A percentile compares a stretch with the other conserved stretches of the same genome.
Evolutionary conservation across 1,139 yeast genomes (phyloP).

Genomic region (Geotrichum phurueaensis): DNA sequence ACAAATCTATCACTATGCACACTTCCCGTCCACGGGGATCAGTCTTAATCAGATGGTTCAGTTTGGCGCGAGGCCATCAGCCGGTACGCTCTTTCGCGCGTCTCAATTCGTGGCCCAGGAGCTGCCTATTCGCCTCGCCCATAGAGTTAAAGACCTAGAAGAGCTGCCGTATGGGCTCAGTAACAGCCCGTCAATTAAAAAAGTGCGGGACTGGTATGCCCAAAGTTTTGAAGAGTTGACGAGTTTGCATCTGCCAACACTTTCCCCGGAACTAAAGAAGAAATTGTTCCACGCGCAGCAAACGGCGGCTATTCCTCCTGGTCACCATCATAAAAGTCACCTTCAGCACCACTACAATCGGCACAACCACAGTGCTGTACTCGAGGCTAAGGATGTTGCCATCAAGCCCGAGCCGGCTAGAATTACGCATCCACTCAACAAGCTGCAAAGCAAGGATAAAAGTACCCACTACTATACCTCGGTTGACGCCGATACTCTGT

Average conservation of each 20-base stretch:
- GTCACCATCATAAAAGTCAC: neutral
- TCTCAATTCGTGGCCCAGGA: conserved; percentile 83
- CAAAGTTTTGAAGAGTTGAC: conserved; percentile 83
- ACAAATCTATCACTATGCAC: conserved; percentile 51
- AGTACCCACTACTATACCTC: conserved; percentile 53
- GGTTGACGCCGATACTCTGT: conserved; percentile 46
- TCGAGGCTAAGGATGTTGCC: conserved; percentile 24
- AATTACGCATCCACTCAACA: conserved; percentile 12
- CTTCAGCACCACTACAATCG: neutral
- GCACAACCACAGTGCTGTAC: neutral
- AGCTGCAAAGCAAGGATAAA: conserved; percentile 16
- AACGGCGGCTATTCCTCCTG: neutral
- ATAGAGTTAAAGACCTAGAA: conserved; percentile 79
- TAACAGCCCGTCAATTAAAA: conserved; percentile 65
- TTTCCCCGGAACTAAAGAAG: conserved; percentile 13
- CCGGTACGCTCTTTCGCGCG: conserved; percentile 75
- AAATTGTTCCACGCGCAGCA: conserved; percentile 9
- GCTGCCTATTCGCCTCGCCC: conserved; percentile 79
- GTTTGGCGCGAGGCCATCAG: conserved; percentile 72
- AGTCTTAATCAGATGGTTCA: conserved; percentile 89
- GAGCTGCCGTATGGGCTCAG: conserved; percentile 69
- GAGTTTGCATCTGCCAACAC: conserved; percentile 29
- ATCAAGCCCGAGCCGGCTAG: conserved; percentile 29
- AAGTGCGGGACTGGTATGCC: conserved; percentile 86
- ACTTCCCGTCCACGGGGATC: conserved; percentile 76